These are phyloP conservation scores for Hypocreales sp. DNA, from an alignment of 2,329 filamentous ascomycete species.

Conservation along the genomic window DNA sequence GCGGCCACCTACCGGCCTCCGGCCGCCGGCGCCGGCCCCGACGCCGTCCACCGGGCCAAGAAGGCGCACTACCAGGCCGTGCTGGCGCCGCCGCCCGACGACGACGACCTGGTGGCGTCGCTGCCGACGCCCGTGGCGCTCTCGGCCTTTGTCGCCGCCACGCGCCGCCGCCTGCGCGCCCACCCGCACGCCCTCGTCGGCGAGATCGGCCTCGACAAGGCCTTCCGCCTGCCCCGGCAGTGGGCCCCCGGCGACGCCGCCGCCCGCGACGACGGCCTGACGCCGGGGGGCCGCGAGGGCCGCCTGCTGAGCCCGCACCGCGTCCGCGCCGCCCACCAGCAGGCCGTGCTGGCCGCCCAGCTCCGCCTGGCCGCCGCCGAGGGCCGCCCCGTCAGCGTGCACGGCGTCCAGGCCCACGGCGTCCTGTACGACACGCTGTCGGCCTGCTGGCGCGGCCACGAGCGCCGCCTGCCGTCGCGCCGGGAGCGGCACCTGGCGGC, in stretches of 20 bases:
- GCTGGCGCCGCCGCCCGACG: slow-evolving; percentile 35
- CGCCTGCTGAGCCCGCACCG: slow-evolving; percentile 50
- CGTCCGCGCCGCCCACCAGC: slow-evolving; percentile 56
- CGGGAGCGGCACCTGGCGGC: slow-evolving; percentile 38
- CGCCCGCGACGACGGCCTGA: slow-evolving; percentile 25
- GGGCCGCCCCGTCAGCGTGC: slow-evolving; percentile 49
- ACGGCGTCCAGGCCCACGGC: slow-evolving; percentile 65
- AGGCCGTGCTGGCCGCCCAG: slow-evolving; percentile 48
- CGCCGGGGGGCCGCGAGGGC: slow-evolving; percentile 56
- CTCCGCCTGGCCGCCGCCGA: slow-evolving; percentile 56
- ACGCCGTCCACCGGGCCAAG: slow-evolving; percentile 21
- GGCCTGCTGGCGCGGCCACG: slow-evolving; percentile 54
- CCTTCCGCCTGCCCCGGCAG: slow-evolving; percentile 54
- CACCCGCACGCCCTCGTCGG: slow-evolving; percentile 55
- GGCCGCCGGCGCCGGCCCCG: slow-evolving; percentile 6
- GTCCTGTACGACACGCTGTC: slow-evolving; percentile 49
- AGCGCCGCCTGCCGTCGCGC: slow-evolving; percentile 44
- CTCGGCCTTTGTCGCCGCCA: slow-evolving; percentile 40
- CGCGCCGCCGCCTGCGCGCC: slow-evolving; percentile 34
- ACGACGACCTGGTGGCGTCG: slow-evolving; percentile 24
- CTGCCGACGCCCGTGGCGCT: slow-evolving; percentile 48
- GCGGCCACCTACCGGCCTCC: slow-evolving; percentile 20
- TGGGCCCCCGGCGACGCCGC: slow-evolving; percentile 24
- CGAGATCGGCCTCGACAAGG: slow-evolving; percentile 64
- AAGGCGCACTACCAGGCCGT: slow-evolving; percentile 50